Base-by-base conservation (phyloP, 495 filamentous ascomycete genomes). In the Umbilicaria muhlenbergii region DNA sequence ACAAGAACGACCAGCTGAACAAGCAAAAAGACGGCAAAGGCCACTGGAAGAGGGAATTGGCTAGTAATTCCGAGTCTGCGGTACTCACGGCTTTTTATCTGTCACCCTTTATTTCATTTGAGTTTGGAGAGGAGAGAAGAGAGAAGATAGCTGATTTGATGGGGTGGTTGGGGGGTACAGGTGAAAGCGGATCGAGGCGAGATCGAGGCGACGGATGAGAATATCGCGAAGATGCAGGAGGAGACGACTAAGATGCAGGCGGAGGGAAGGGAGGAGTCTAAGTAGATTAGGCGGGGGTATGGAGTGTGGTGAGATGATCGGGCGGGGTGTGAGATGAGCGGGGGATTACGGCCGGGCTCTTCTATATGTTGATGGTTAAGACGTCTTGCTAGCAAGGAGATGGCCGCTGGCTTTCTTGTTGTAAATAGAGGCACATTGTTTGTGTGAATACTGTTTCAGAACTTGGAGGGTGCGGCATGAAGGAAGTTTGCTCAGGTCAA, bases 31-130 rank as follows among this genome's bases (percentile, higher is more conserved):
- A 75, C 11, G 87, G 87, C 16, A 77, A 80, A 60, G 82, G 67
- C 11, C 71, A 86, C 50, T 93, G 87, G 87, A 82, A 82, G 60
- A 65, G 77, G 15, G 79, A 83, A 55, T 61, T 94, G 43, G 83
- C 83, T 5, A 83, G 75, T 46, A 73, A 83, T 56, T 85, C 79
- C 53, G 87, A 94, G 69, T 78, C 79, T 49, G 77, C 76, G 53
- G 77, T 94, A 60, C 37, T 21, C 5, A 2, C 19, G 19, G 19
- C 2, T 44, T 39, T 18, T 45, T 37, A 2, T 45, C 7, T 12
- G 14, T 5, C 32, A 16, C n/a, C 1, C 15, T 21, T 11, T 45
- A 2, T 32, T 11, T n/a, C 3, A 7, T 14, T 17, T 34, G 13
- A 6, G 5, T 8, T 18, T 11, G 11, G 15, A 17, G 36, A 28